Conservation (phyloP, 2,329 filamentous ascomycete species). For the Verruconis gallopava region DNA sequence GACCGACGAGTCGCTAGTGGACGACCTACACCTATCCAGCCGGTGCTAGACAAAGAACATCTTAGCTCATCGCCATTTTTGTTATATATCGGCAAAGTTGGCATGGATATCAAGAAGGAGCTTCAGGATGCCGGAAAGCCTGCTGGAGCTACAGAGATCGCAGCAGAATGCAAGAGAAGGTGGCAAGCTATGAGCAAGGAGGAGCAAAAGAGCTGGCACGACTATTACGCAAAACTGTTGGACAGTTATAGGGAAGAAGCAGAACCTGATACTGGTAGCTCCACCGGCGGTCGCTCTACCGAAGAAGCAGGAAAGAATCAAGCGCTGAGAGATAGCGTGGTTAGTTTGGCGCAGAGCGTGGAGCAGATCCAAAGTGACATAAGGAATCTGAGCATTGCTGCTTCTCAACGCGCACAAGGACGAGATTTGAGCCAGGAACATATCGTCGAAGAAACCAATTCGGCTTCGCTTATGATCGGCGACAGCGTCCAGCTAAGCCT, state of each 20-base stretch:
- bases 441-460: neutral
- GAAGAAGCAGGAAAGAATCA: slow-evolving; percentile 14
- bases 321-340: slow-evolving; percentile 26
- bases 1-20: slow-evolving; percentile 4
- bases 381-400: slow-evolving; percentile 13
- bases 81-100: slow-evolving; percentile 27
- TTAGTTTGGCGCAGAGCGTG: slow-evolving; percentile 27
- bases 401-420: too few relatives aligned
- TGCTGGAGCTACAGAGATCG: slow-evolving; percentile 27
- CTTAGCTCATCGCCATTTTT: slow-evolving; percentile 27
- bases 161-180: slow-evolving; percentile 25
- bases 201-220: slow-evolving; percentile 21
- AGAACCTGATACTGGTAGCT: slow-evolving; percentile 23
- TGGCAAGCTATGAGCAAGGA: slow-evolving; percentile 17
- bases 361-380: slow-evolving; percentile 28
- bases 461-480: neutral
- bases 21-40: slow-evolving; percentile 16
- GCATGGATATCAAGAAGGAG: slow-evolving; percentile 25
- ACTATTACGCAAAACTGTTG: slow-evolving; percentile 27
- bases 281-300: slow-evolving; percentile 22
- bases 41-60: slow-evolving; percentile 14
- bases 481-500: slow-evolving; percentile 17
- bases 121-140: slow-evolving; percentile 24
- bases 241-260: slow-evolving; percentile 26
- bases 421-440: neutral